phyloP scores from a whole-genome alignment of 768 basidiomycete genomes.

The Chalciporus piperatus region DNA sequence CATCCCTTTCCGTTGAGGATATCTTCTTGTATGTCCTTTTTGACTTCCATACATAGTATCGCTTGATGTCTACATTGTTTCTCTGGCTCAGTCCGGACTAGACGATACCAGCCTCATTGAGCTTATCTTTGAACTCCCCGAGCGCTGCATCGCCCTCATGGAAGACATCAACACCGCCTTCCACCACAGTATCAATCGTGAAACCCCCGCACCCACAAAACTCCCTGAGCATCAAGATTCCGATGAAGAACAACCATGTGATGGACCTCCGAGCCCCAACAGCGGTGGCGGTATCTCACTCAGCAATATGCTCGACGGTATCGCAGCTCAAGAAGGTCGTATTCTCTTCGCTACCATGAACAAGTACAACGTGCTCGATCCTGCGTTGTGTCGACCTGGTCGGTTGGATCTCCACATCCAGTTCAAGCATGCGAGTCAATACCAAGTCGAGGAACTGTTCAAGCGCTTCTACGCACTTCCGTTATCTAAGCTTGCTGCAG shows the following conservation, averaged over 20 bases:
- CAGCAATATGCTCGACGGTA: constrained; percentile 78
- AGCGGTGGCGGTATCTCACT: constrained; percentile 49
- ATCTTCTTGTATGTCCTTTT: no score
- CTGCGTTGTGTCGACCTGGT: constrained; percentile 73
- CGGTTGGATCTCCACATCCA: constrained; percentile 80
- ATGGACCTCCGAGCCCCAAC: constrained; percentile 12
- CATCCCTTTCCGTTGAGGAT: no score
- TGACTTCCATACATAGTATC: no score
- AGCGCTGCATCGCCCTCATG: constrained; percentile 73
- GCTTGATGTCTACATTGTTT: constrained; percentile 70
- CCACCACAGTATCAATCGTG: constrained; percentile 39
- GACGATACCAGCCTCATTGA: constrained; percentile 60
- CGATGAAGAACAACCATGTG: constrained; percentile 6
- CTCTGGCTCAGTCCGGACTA: constrained; percentile 58
- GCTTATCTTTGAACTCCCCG: constrained; percentile 62
- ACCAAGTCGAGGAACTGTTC: constrained; percentile 66
- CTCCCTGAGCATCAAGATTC: background rate
- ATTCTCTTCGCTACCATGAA: constrained; percentile 80
- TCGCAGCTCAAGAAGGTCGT: constrained; percentile 79
- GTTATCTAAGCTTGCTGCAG: background rate
- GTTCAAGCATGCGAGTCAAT: constrained; percentile 69
- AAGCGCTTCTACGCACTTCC: constrained; percentile 61
- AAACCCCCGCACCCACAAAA: constrained; percentile 3
- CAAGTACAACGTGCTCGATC: constrained; percentile 64
- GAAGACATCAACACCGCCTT: constrained; percentile 86